Evolutionary conservation across 371 early-diverging fungal genomes (phyloP).

Genomic region (Catenaria anguillulae): DNA sequence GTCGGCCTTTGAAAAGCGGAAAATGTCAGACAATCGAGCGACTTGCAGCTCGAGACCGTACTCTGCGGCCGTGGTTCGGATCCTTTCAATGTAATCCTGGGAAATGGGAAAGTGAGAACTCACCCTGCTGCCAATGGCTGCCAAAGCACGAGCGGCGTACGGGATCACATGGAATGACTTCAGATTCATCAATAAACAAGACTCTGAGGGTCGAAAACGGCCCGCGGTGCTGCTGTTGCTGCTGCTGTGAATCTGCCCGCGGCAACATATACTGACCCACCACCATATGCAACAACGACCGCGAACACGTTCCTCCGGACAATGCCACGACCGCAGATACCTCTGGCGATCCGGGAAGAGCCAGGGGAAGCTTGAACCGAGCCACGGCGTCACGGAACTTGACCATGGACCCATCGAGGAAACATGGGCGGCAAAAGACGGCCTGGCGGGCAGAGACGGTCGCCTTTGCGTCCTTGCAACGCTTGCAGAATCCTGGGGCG

Average conservation of each 20-base stretch:
- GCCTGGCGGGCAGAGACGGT: not conserved
- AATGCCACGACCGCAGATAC: not conserved
- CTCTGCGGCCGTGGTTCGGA: no score
- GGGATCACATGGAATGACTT: not conserved
- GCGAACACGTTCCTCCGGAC: conserved; percentile 1
- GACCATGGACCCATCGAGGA: not conserved
- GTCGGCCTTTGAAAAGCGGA: no score
- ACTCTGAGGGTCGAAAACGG: not conserved
- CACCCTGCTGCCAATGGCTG: no score
- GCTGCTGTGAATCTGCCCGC: no score
- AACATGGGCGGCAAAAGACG: not conserved
- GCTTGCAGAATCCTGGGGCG: not conserved
- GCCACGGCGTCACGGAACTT: conserved; percentile 10
- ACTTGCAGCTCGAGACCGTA: no score
- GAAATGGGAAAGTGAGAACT: no score
- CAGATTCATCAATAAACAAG: not conserved
- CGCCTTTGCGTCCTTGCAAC: not conserved
- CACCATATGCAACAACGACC: no score
- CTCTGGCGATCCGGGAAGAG: no score
- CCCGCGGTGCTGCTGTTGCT: no score
- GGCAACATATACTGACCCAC: no score
- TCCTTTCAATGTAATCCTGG: no score
- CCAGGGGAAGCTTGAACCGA: not conserved
- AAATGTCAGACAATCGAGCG: no score
- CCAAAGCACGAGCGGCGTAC: not conserved